Base-by-base conservation (phyloP, 345 rosid species). In the Populus ilicifolia region DNA sequence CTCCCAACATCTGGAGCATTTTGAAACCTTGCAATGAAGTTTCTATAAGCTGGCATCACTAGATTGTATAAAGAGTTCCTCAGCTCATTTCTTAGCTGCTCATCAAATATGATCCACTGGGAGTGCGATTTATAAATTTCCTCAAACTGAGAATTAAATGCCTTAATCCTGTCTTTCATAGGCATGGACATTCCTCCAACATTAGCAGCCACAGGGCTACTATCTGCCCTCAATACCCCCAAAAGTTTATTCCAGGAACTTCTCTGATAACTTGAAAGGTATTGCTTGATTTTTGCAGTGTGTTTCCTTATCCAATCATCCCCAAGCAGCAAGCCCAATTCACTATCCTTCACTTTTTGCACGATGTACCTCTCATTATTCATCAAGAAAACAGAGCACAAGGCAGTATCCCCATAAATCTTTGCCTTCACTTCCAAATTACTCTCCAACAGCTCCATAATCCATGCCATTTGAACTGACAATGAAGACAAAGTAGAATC, bases 271-370 rank as follows among this genome's bases (percentile, higher is more conserved):
- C 67, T 85, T 12, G 63, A 62, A 64, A 81, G 87, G 71, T 86
- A 89, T 52, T 92, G 94, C 83, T 84, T 82, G 20, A 91, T 87
- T 83, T 94, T 94, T 1, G 91, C 94, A 10, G 68, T 83, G 82
- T 93, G 98, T 83, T 95, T 95, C 50, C 94, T 76, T 17, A 93
- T 88, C 97, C 96, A 93, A 46, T 89, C 97, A 21, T 95, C 98
- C 25, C 96, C 96, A 33, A 93, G 75, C 62, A 95, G 91, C 14
- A 83, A 78, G 18, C 91, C 93, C 65, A 95, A 50, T 59, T 95
- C 97, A 1, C 87, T 86, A 36, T 90, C 98, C 46, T 79, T 90
- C n/a, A 90, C 97, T 83, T 95, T 95, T 70, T 92, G 92, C 75
- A 89, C 90, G 79, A 95, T 90, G 81, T 95, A 95, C 81, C 87